Evolutionary conservation across 2,329 filamentous ascomycete species (phyloP).

Genomic region (Echinosphaeria canescens): DNA sequence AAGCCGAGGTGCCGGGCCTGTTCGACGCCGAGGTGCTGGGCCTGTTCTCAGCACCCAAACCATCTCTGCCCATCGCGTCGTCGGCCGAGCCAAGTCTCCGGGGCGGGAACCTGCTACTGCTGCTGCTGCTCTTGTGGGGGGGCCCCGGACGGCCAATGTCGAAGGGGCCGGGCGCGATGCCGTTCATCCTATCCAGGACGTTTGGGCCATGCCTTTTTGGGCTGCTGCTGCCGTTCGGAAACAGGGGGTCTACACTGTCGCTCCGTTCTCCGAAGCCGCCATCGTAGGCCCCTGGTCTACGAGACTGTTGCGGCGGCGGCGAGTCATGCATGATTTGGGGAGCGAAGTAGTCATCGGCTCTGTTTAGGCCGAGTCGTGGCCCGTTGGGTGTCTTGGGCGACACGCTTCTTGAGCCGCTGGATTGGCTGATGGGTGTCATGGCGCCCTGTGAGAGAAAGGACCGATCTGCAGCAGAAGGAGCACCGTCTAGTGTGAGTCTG

Average conservation of each 20-base stretch:
- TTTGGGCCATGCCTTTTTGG: constrained; percentile 17
- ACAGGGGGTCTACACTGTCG: too few relatives aligned
- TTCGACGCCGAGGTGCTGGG: constrained; percentile 11
- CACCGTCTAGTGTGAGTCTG: constrained; percentile 12
- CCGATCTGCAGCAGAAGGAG: too few relatives aligned
- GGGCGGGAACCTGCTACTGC: constrained; percentile 13
- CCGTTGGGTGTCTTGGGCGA: constrained; percentile 38
- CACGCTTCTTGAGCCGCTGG: constrained; percentile 32
- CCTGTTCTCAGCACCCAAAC: too few relatives aligned
- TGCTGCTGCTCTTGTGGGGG: too few relatives aligned
- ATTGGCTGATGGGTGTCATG: constrained; percentile 40
- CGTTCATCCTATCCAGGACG: constrained; percentile 40
- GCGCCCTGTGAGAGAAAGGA: constrained; percentile 31
- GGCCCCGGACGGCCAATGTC: constrained; percentile 21
- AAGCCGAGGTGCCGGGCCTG: too few relatives aligned
- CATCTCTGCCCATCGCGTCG: too few relatives aligned
- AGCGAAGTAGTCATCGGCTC: constrained; percentile 20
- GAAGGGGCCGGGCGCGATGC: constrained; percentile 45
- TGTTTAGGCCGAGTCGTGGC: too few relatives aligned
- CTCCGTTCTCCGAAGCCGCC: too few relatives aligned
- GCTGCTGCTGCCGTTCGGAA: constrained; percentile 25
- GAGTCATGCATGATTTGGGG: constrained; percentile 21
- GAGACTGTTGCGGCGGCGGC: constrained; percentile 14
- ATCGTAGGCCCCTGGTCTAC: too few relatives aligned
- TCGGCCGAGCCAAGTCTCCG: too few relatives aligned